These are phyloP conservation scores for Aspergillus versicolor DNA, from an alignment of 2,329 filamentous ascomycete genomes.

Conservation along the genomic window DNA sequence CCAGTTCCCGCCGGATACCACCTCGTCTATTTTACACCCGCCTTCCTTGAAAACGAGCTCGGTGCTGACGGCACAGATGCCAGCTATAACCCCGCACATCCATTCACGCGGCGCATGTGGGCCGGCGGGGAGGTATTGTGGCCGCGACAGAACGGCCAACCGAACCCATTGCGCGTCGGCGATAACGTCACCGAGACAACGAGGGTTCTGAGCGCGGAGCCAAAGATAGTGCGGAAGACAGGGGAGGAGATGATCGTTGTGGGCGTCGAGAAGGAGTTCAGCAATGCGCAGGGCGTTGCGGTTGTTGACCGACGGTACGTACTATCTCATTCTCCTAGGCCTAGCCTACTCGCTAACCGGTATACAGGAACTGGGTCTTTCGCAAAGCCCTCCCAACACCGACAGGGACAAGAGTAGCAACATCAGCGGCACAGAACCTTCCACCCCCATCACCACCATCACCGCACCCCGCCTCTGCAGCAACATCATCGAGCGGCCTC, in stretches of 20 bases:
- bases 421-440: conserved; percentile 5
- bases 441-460: conserved; percentile 11
- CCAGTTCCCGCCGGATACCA: conserved; percentile 61
- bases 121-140: conserved; percentile 62
- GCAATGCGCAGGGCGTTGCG: conserved; percentile 51
- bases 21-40: conserved; percentile 63
- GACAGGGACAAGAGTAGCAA: conserved; percentile 1
- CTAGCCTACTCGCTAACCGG: background rate
- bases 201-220: conserved; percentile 51
- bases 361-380: conserved; percentile 46
- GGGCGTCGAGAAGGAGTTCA: conserved; percentile 61
- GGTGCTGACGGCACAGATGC: conserved; percentile 61
- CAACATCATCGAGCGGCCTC: conserved; percentile 22
- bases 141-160: conserved; percentile 34
- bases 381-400: conserved; percentile 36
- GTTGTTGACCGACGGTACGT: conserved; percentile 55
- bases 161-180: conserved; percentile 52
- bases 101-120: conserved; percentile 68
- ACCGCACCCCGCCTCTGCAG: conserved; percentile 11
- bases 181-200: conserved; percentile 59
- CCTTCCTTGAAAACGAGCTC: conserved; percentile 54
- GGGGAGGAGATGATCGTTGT: conserved; percentile 65
- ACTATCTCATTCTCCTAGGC: background rate
- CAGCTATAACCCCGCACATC: conserved; percentile 58
- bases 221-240: conserved; percentile 55